Conservation (phyloP, 768 basidiomycete genomes). For the Lentinula raphanica region DNA sequence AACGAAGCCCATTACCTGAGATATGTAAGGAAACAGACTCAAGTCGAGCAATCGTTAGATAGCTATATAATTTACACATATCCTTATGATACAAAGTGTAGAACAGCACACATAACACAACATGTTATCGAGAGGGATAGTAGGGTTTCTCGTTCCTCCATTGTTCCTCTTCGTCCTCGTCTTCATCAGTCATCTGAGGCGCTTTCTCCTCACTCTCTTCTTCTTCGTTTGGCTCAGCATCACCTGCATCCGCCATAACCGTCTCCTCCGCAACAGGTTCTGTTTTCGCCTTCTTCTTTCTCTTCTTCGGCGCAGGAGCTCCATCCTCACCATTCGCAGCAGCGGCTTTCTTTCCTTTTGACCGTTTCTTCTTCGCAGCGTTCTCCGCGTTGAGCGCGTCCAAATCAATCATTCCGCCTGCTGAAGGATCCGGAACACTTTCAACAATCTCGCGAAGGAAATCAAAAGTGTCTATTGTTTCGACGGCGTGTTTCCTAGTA, state of each 20-base stretch:
- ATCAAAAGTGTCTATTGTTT: slow-evolving; percentile 83
- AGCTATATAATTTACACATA: slow-evolving; percentile 2
- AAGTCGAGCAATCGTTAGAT: background rate
- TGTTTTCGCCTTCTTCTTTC: slow-evolving; percentile 44
- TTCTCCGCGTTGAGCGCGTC: slow-evolving; percentile 52
- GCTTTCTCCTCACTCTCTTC: slow-evolving; percentile 14
- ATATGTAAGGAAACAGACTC: background rate
- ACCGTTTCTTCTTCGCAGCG: slow-evolving; percentile 52
- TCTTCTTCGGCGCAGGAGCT: slow-evolving; percentile 39
- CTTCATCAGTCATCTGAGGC: slow-evolving; percentile 1
- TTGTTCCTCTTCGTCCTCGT: slow-evolving; percentile 4
- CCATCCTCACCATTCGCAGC: slow-evolving; percentile 29
- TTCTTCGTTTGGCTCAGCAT: slow-evolving; percentile 24
- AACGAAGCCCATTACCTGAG: no score
- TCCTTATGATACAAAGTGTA: background rate
- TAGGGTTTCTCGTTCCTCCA: slow-evolving; percentile 5
- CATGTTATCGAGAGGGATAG: background rate
- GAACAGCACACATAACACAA: background rate
- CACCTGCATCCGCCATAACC: slow-evolving; percentile 23
- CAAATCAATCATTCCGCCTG: slow-evolving; percentile 72
- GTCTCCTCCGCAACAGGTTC: slow-evolving; percentile 29
- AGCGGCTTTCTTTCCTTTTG: slow-evolving; percentile 47
- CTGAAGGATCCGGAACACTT: slow-evolving; percentile 80
- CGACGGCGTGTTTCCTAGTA: slow-evolving; percentile 95
- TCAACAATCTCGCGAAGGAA: slow-evolving; percentile 92